phyloP scores from a whole-genome alignment of 1,284 basidiomycete genomes.

The Xerocomus cyaneibrunnescens region DNA sequence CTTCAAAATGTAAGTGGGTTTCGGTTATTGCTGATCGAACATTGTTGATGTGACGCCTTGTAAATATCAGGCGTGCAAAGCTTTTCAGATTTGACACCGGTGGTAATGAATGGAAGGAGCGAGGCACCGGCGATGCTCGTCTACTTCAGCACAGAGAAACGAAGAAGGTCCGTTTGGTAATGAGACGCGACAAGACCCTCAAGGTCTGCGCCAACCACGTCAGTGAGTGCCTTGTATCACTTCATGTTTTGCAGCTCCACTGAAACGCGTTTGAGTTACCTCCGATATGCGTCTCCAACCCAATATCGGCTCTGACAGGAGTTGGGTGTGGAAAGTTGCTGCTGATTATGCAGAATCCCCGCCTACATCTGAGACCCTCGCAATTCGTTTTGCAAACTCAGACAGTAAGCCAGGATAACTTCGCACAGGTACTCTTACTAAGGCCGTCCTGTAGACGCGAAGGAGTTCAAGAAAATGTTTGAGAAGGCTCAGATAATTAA shows the following conservation, averaged over 20 bases:
- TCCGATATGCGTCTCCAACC: slow-evolving; percentile 94
- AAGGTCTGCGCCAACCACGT: slow-evolving; percentile 99
- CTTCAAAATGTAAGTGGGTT: slow-evolving; percentile 89
- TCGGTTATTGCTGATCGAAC: slow-evolving; percentile 13
- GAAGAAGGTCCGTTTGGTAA: slow-evolving; percentile 94
- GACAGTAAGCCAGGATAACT: slow-evolving; percentile 71
- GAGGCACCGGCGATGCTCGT: slow-evolving; percentile 91
- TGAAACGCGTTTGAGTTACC: slow-evolving; percentile 57
- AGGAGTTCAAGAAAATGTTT: slow-evolving; percentile 85
- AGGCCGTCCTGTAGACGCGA: slow-evolving; percentile 62
- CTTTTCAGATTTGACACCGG: slow-evolving; percentile 92
- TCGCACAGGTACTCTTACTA: background rate
- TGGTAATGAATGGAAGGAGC: slow-evolving; percentile 94
- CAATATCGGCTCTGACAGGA: slow-evolving; percentile 98
- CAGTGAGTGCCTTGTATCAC: slow-evolving; percentile 56
- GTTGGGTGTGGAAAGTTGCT: slow-evolving; percentile 98
- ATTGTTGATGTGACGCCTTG: slow-evolving; percentile 12
- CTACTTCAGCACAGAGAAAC: slow-evolving; percentile 87
- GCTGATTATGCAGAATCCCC: slow-evolving; percentile 94
- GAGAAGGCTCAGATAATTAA: slow-evolving; percentile 82
- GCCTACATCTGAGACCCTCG: slow-evolving; percentile 90
- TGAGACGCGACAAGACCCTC: slow-evolving; percentile 99
- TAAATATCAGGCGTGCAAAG: slow-evolving; percentile 83
- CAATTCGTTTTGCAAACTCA: slow-evolving; percentile 96
- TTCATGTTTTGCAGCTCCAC: background rate